Evolutionary conservation across 768 basidiomycete species (phyloP), one percentile per base, ranked within the genome.

Genomic region (Pleurotus salmoneostramineus): DNA sequence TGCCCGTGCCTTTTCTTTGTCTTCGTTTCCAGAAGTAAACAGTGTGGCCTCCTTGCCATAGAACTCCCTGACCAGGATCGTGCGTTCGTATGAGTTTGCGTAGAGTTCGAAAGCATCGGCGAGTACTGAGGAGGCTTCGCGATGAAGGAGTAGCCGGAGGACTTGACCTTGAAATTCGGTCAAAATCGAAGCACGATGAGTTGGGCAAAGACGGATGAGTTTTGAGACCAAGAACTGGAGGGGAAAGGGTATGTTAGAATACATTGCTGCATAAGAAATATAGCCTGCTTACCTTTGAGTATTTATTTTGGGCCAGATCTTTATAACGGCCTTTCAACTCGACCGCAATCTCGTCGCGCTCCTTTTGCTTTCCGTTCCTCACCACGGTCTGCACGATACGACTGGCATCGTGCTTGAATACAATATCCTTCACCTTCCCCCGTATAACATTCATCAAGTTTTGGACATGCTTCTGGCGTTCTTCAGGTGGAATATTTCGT

Each of bases 351-450:
- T 92, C 87, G 43, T 91, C 83, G 46, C 93, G 72, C 69, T 95
- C 89, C 60, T 77, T 76, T 63, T 79, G 88, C 15, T 83, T 78
- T 3, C 95, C 95, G 59, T 89, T 84, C 66, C 91, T 95, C 49
- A 96, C 89, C 10, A 90, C 75, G 0, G 85, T 89, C 69, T 91
- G 89, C 17, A 91, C 83, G 60, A 93, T 93, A 62, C 88, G 83
- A 65, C 92, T 93, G 6, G 93, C 93, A 69, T 96, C 93, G 65
- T 96, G 95, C 70, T 95, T 96, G 67, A 92, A 82, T 1, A 91
- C 88, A 37, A 96, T 85, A 34, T 95, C 93, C 59, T 87, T 86
- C 45, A 96, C 85, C 62, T 86, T 85, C 4, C 93, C 93, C 17
- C 88, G 83, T 17, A 94, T 84, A 46, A 88, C 78, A 33, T 76